Conservation (phyloP, 768 basidiomycete genomes). For the Leucocoprinus leucothites region DNA sequence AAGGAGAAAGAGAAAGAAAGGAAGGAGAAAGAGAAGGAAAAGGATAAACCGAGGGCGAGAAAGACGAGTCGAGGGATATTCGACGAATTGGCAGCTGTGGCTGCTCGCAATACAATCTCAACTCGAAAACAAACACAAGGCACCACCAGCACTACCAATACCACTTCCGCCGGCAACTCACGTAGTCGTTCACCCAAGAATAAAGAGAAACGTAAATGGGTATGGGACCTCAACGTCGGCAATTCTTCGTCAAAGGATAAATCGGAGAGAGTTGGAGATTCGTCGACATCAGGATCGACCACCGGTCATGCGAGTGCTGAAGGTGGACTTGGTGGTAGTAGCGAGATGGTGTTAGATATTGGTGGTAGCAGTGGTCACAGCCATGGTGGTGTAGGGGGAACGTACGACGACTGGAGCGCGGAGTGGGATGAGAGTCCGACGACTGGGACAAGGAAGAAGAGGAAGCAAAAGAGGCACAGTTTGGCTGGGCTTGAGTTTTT, state of each 20-base stretch:
- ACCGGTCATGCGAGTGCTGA: not conserved
- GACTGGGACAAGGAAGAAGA: not conserved
- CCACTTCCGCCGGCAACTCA: not conserved
- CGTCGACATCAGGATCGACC: not conserved
- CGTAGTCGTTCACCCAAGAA: constrained; percentile 1
- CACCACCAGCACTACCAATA: no score
- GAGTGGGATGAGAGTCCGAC: not conserved
- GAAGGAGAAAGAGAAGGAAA: not conserved
- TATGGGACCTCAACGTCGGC: constrained; percentile 5
- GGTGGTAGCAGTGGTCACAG: no score
- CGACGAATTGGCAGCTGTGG: constrained; percentile 10
- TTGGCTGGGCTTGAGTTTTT: constrained; percentile 74
- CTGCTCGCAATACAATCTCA: not conserved
- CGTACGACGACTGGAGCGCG: not conserved
- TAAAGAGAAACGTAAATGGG: constrained; percentile 8
- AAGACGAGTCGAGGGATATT: constrained; percentile 11
- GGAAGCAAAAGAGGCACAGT: not conserved
- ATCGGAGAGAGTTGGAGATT: not conserved
- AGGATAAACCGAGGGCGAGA: constrained; percentile 7
- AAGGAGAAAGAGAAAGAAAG: not conserved
- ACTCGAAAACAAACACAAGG: not conserved
- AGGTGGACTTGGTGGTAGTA: not conserved
- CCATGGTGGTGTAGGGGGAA: not conserved
- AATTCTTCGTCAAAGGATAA: constrained; percentile 2
- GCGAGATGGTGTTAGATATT: constrained; percentile 3